These are phyloP conservation scores for Mycosphaerella arachidis DNA, from an alignment of 2,329 filamentous ascomycete species.

Conservation along the genomic window DNA sequence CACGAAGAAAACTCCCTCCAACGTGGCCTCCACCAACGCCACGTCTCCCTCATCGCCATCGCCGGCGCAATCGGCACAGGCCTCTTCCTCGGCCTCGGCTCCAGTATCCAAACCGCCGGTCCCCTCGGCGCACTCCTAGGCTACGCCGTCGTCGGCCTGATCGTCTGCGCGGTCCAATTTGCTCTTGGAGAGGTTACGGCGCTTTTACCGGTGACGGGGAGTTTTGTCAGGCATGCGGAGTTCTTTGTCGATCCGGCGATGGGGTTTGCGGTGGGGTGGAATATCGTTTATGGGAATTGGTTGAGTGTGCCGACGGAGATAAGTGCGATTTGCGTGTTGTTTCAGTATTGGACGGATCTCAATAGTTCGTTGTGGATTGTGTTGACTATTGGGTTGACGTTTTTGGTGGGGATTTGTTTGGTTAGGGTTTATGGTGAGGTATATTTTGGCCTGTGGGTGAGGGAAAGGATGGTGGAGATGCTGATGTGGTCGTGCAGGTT, in stretches of 20 bases:
- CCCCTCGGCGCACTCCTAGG: slow-evolving; percentile 51
- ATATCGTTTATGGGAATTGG: slow-evolving; percentile 28
- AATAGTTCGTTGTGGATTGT: slow-evolving; percentile 34
- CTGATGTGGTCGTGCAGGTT: slow-evolving; percentile 31
- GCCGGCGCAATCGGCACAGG: slow-evolving; percentile 70
- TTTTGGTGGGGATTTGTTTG: slow-evolving; percentile 31
- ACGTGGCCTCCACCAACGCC: slow-evolving; percentile 50
- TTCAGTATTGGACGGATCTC: slow-evolving; percentile 31
- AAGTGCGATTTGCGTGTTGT: slow-evolving; percentile 29
- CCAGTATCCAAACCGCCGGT: slow-evolving; percentile 49
- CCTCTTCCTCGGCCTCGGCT: slow-evolving; percentile 55
- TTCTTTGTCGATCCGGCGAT: slow-evolving; percentile 49
- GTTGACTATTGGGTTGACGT: slow-evolving; percentile 32
- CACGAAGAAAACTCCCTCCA: slow-evolving; percentile 37
- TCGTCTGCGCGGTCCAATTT: slow-evolving; percentile 50
- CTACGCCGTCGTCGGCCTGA: slow-evolving; percentile 48
- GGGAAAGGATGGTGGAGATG: background rate
- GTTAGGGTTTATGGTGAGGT: slow-evolving; percentile 38
- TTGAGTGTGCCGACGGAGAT: slow-evolving; percentile 33
- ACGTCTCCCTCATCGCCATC: slow-evolving; percentile 62
- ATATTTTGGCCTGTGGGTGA: background rate
- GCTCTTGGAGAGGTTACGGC: slow-evolving; percentile 50
- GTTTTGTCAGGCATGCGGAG: slow-evolving; percentile 48
- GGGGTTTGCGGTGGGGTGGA: slow-evolving; percentile 26
- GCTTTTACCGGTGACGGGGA: slow-evolving; percentile 49